phyloP scores from a whole-genome alignment of 1,284 basidiomycete genomes.

The Ustilago hordei region DNA sequence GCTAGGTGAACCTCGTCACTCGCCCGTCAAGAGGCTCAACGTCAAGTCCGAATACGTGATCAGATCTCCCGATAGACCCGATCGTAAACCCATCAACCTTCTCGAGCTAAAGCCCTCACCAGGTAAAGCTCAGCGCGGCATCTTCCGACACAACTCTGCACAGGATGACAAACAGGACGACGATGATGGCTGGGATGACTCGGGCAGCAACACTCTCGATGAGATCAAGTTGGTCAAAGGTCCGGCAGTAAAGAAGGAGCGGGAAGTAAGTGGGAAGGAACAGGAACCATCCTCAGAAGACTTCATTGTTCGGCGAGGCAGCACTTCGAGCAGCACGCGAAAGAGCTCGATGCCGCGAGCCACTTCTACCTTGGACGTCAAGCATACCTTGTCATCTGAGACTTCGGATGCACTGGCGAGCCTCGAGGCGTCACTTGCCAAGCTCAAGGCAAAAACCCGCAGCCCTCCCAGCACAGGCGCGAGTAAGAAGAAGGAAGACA shows the following conservation, averaged over 20 bases:
- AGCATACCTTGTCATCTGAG: conserved; percentile 40
- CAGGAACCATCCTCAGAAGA: conserved; percentile 9
- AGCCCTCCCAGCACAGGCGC: conserved; percentile 13
- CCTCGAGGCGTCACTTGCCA: conserved; percentile 50
- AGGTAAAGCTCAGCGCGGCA: conserved; percentile 52
- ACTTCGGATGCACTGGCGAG: conserved; percentile 49
- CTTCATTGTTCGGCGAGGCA: not conserved
- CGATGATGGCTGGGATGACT: conserved; percentile 19
- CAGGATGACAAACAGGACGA: conserved; percentile 27
- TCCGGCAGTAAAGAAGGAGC: conserved; percentile 15
- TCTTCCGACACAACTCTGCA: conserved; percentile 41
- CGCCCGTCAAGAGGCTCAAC: conserved; percentile 46
- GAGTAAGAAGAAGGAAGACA: conserved; percentile 13
- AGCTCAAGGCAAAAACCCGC: conserved; percentile 32
- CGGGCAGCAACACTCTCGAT: conserved; percentile 23
- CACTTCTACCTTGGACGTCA: conserved; percentile 26
- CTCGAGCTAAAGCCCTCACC: conserved; percentile 51
- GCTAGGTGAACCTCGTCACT: conserved; percentile 44
- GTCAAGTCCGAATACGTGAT: conserved; percentile 42
- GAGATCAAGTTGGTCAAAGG: conserved; percentile 38
- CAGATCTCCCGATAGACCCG: conserved; percentile 41
- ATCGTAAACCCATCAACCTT: conserved; percentile 53
- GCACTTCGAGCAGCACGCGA: conserved; percentile 2
- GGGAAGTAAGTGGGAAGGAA: not conserved
- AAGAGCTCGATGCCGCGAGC: conserved; percentile 16